A percentile compares a stretch with the other conserved stretches of the same genome.
Evolutionary conservation across 805 yeast species (phyloP).

Genomic region (Candida chauliodis): DNA sequence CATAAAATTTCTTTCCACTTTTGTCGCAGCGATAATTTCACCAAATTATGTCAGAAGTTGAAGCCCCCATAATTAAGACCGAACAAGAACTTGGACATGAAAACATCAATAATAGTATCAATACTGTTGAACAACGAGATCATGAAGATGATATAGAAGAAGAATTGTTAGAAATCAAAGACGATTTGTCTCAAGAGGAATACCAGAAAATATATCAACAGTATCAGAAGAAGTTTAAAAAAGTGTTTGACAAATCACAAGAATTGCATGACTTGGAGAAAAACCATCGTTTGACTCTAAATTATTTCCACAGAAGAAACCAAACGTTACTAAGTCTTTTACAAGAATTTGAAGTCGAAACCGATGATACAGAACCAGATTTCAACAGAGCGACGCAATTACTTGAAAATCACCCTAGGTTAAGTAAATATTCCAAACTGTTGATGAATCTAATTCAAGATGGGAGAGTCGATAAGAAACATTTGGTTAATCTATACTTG

Average conservation of each 20-base stretch:
- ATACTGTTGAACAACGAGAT: too few relatives aligned
- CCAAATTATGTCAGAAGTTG: too few relatives aligned
- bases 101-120: too few relatives aligned
- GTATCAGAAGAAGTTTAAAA: constrained; percentile 24
- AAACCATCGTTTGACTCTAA: constrained; percentile 31
- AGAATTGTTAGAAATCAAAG: neutral
- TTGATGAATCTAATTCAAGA: constrained; percentile 11
- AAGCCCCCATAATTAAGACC: too few relatives aligned
- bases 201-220: constrained; percentile 20
- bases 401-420: constrained; percentile 19
- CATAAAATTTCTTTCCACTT: too few relatives aligned
- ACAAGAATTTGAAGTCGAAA: constrained; percentile 6
- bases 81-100: constrained; percentile 9
- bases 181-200: neutral
- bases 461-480: constrained; percentile 14
- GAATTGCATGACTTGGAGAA: constrained; percentile 29
- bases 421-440: constrained; percentile 16
- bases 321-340: constrained; percentile 33
- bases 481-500: constrained; percentile 25
- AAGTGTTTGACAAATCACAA: constrained; percentile 20
- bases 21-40: too few relatives aligned
- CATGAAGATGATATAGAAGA: too few relatives aligned
- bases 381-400: constrained; percentile 13
- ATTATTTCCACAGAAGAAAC: constrained; percentile 33
- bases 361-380: neutral